Evolutionary conservation across 805 yeast genomes (phyloP), one percentile per base, ranked within the genome.

Genomic region (Trichomonascus vanleenenianus): DNA sequence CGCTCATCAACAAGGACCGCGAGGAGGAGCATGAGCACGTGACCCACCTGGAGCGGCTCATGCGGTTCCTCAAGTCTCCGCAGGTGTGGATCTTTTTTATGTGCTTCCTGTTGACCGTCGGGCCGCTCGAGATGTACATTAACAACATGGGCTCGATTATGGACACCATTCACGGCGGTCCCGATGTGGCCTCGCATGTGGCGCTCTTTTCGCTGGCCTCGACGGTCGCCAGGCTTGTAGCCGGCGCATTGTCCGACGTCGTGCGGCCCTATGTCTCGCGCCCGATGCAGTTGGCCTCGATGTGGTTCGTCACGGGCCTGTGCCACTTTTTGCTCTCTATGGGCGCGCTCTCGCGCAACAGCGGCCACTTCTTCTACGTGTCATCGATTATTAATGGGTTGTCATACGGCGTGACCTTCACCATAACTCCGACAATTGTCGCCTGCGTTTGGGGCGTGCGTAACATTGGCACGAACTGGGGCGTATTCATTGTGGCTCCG

Each of bases 381-480:
- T 59, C 69, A 1, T 71, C 85, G 7, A 59, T 74, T 2, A 48
- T 82, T 2, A 72, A 78, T 46, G 97, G 97, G 0, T 58, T 76
- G 20, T 68, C 78, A 4, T 86, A 91, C 58, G 96, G 97, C 30
- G 85, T 89, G 0, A 59, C 85, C 3, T 91, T 86, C 67, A 88
- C 97, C 0, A 65, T 86, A 4, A 85, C 79, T 55, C 97, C 98
- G 2, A 83, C 95, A 0, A 72, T 88, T 11, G 78, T 88, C 12
- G 82, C 95, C 1, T 71, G 81, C 3, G 77, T 85, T 2, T 93
- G 96, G 88, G 97, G 97, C 0, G 74, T 84, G 18, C 88, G 84
- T 37, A 74, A 85, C 30, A 78, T 91, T 63, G 97, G 97, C 0
- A 84, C 95, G 2, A 84, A 91, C 1, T 91, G 96, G 86, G 97